Evolutionary conservation across 139 green algal genomes (phyloP), one percentile per base, ranked within the genome.

Genomic region (Spirogloea muscicola): DNA sequence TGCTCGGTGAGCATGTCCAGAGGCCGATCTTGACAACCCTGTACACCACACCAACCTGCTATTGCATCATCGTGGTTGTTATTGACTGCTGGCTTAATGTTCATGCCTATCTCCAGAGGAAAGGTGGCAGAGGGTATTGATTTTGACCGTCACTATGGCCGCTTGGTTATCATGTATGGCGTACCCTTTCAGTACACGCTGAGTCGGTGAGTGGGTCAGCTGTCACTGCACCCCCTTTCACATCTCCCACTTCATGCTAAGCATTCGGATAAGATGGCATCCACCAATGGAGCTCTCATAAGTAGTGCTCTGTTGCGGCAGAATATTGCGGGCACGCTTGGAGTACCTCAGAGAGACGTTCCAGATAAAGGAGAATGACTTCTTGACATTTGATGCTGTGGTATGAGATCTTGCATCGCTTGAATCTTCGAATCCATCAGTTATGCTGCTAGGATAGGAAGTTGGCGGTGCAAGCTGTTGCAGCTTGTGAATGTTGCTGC

Each of bases 61-160:
- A n/a, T n/a, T n/a, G n/a, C n/a, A n/a, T n/a, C 44, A 13, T 52
- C 44, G 16, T 16, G 13, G 44, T 16, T 52, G 10, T 16, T 16
- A 13, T 52, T 52, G 10, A 52, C 44, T 52, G 44, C 44, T 16
- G 16, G 10, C n/a, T n/a, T n/a, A n/a, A n/a, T n/a, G 57, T 7
- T 5, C 16, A 40, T 33, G 29, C 6, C 21, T 27, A 29, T 38
- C 25, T 1, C 4, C 65, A 71, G 73, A 10, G 82, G 76, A 6
- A 86, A 86, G 73, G 77, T 98, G 33, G 93, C 93, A 0, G 94
- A 99, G 82, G 94, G 94, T 49, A 99, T 99, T 68, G 94, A 99
- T 77, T 99, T 99, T 86, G 94, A 99, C 84, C 79, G 88, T 1
- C 91, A 96, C 79, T 96, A 94, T 64, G 90, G 84, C 13, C 77